Evolutionary conservation across 306 rosid genomes (phyloP).

Genomic region (Spatholobus suberectus): DNA sequence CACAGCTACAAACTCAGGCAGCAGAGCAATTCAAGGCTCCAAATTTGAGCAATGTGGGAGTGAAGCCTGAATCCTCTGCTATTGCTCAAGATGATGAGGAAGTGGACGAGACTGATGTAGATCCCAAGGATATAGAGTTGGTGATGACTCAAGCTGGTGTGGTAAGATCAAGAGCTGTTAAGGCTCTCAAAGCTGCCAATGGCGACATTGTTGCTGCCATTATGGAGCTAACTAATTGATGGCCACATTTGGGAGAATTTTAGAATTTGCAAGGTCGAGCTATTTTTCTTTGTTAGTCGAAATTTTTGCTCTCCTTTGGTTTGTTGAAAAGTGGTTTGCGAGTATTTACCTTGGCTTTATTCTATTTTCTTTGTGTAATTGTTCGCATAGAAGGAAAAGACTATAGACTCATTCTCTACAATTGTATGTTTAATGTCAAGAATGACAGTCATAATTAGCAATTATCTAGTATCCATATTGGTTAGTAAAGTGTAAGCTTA

Average conservation of each 20-base stretch:
- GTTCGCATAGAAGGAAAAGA: conserved; percentile 12
- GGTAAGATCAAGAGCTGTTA: conserved; percentile 75
- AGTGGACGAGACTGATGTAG: conserved; percentile 80
- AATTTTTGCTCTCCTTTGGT: conserved; percentile 36
- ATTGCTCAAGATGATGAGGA: conserved; percentile 78
- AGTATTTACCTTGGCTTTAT: conserved; percentile 2
- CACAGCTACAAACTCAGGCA: conserved; percentile 85
- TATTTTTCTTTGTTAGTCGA: conserved; percentile 26
- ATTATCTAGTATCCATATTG: neutral
- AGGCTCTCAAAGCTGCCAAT: conserved; percentile 70
- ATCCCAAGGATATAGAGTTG: conserved; percentile 83
- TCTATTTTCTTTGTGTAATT: conserved; percentile 32
- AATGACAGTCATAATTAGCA: conserved; percentile 1
- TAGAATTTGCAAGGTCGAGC: conserved; percentile 33
- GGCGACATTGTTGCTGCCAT: conserved; percentile 92
- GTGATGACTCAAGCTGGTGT: conserved; percentile 95
- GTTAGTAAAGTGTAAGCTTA: neutral
- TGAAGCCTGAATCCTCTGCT: conserved; percentile 69
- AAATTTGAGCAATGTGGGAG: conserved; percentile 59
- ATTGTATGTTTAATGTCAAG: conserved; percentile 26
- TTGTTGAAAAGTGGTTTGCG: conserved; percentile 38
- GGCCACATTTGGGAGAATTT: conserved; percentile 20
- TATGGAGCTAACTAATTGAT: conserved; percentile 86
- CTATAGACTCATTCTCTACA: conserved; percentile 1
- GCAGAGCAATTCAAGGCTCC: conserved; percentile 96